phyloP scores from a whole-genome alignment of 108 stramenopile genomes.

The Nitzschia palea region DNA sequence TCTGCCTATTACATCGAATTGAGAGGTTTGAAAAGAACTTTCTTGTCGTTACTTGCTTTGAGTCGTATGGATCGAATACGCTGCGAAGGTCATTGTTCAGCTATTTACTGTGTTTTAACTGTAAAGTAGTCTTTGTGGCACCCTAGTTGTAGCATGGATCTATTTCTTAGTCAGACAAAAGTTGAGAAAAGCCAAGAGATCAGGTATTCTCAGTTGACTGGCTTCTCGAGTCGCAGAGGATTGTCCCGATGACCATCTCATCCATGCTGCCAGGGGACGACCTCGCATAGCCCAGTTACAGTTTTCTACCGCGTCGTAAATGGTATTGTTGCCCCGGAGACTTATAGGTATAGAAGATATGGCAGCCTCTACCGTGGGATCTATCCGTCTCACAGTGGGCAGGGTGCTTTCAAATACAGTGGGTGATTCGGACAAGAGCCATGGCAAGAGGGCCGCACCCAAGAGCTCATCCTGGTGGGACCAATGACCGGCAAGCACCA shows the following conservation, averaged over 20 bases:
- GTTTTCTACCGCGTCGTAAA: slow-evolving; percentile 17
- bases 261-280: not conserved
- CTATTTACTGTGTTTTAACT: too few relatives aligned
- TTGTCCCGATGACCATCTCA: slow-evolving; percentile 4
- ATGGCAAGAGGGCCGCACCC: slow-evolving; percentile 13
- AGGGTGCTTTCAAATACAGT: slow-evolving; percentile 19
- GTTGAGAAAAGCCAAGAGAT: not conserved
- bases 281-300: slow-evolving; percentile 15
- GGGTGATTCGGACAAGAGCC: slow-evolving; percentile 19
- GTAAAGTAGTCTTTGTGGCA: too few relatives aligned
- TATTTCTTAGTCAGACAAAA: not conserved
- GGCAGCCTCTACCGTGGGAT: slow-evolving; percentile 2
- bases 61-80: too few relatives aligned
- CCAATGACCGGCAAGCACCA: slow-evolving; percentile 1
- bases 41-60: too few relatives aligned
- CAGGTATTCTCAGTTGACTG: not conserved
- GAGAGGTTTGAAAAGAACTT: too few relatives aligned
- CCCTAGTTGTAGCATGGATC: too few relatives aligned
- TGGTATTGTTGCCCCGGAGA: slow-evolving; percentile 1
- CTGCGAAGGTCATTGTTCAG: too few relatives aligned
- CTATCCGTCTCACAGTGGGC: not conserved
- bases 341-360: slow-evolving; percentile 7
- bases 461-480: not conserved
- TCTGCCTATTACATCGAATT: too few relatives aligned
- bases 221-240: not conserved